Evolutionary conservation across 2,329 filamentous ascomycete genomes (phyloP).

Genomic region (Penicillium thymicola): DNA sequence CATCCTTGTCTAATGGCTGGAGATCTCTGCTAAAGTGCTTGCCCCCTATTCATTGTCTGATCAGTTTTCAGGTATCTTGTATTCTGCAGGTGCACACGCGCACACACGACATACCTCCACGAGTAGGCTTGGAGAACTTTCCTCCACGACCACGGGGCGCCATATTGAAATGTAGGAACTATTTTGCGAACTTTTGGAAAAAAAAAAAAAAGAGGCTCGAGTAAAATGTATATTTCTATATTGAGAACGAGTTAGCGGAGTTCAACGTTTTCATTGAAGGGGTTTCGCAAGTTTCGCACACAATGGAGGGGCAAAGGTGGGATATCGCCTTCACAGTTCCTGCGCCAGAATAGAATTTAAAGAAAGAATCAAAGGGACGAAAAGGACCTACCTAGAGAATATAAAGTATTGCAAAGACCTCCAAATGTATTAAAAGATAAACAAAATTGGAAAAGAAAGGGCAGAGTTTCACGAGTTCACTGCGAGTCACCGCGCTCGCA

Average conservation of each 20-base stretch:
- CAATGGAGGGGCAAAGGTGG: constrained; percentile 20
- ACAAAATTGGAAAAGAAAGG: background rate
- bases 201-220: background rate
- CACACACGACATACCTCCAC: constrained; percentile 66
- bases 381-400: background rate
- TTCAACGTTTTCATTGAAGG: background rate
- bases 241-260: background rate
- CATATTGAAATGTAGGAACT: constrained; percentile 29
- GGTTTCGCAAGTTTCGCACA: background rate
- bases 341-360: background rate
- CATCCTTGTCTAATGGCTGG: constrained; percentile 81
- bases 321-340: background rate
- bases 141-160: constrained; percentile 71
- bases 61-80: constrained; percentile 3
- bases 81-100: background rate
- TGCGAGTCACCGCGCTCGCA: constrained; percentile 16
- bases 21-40: constrained; percentile 94
- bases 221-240: background rate
- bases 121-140: constrained; percentile 90
- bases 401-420: background rate
- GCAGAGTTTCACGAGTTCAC: background rate
- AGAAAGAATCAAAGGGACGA: background rate
- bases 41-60: constrained; percentile 59
- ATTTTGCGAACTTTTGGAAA: background rate
- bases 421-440: background rate